Conservation (phyloP, 2,329 filamentous ascomycete genomes). For the Hymenoscyphus fraxineus region DNA sequence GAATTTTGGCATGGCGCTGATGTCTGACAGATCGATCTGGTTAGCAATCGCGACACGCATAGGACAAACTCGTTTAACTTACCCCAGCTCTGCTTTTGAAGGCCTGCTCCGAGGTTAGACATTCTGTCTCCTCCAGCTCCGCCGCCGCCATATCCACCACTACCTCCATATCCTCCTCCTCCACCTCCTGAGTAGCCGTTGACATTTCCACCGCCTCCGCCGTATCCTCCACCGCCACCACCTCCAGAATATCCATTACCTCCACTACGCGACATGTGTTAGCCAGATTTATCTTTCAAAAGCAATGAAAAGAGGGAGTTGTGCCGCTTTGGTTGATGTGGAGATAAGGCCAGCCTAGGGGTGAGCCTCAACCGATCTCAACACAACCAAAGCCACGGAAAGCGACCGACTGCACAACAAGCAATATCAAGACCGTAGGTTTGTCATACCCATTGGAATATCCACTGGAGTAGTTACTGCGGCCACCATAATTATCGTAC, state of each 20-base stretch:
- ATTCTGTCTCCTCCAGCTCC: constrained; percentile 86
- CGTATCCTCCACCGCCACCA: constrained; percentile 42
- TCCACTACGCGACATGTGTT: constrained; percentile 42
- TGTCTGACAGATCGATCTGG: constrained; percentile 50
- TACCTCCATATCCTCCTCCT: constrained; percentile 33
- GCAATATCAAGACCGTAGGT: constrained; percentile 36
- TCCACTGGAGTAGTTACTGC: constrained; percentile 45
- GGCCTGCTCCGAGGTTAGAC: constrained; percentile 80
- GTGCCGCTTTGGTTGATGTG: constrained; percentile 22
- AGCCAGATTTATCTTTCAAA: constrained; percentile 31
- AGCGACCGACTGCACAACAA: constrained; percentile 32
- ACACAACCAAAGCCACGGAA: constrained; percentile 32
- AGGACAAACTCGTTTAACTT: constrained; percentile 36
- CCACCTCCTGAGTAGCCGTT: constrained; percentile 34
- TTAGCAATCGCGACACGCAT: constrained; percentile 14
- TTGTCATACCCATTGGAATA: constrained; percentile 48
- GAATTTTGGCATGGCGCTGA: constrained; percentile 82
- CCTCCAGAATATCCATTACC: constrained; percentile 47
- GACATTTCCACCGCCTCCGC: constrained; percentile 40
- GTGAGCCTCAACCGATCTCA: constrained; percentile 24
- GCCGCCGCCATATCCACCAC: constrained; percentile 41
- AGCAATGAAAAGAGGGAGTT: constrained; percentile 20
- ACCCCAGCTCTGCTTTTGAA: constrained; percentile 91
- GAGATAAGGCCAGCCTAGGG: constrained; percentile 14
- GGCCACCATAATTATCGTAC: constrained; percentile 48